phyloP scores from a whole-genome alignment of 179 eudicot species.

The Pouteria campechiana region DNA sequence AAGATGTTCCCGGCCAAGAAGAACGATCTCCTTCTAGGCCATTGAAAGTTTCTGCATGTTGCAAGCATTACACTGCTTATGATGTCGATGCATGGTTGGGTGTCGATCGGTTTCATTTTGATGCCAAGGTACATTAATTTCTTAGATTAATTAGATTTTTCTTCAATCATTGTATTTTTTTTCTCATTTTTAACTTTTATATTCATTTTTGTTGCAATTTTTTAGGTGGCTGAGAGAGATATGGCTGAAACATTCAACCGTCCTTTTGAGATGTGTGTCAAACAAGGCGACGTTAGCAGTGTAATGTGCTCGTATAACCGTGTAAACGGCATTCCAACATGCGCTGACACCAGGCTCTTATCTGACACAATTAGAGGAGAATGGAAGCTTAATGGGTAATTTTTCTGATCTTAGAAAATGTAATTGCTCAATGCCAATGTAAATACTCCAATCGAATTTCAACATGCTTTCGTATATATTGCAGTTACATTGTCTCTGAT shows the following conservation, averaged over 20 bases:
- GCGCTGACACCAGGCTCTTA: conserved; percentile 27
- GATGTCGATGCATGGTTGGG: conserved; percentile 17
- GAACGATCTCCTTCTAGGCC: conserved; percentile 5
- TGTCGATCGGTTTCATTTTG: conserved; percentile 8
- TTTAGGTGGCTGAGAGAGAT: conserved; percentile 23
- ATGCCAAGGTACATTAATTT: conserved; percentile 9
- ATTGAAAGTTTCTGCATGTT: conserved; percentile 18
- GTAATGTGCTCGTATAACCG: conserved; percentile 30
- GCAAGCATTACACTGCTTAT: conserved; percentile 23
- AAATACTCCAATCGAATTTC: no score
- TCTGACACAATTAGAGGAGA: conserved; percentile 18
- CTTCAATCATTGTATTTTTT: no score
- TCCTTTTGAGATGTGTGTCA: conserved; percentile 30
- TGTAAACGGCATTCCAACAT: conserved; percentile 29
- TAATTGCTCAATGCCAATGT: no score
- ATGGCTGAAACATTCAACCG: conserved; percentile 17
- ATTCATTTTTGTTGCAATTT: no score
- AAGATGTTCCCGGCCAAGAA: conserved; percentile 8
- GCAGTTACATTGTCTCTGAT: conserved; percentile 27
- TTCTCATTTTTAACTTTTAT: no score
- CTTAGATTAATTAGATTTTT: no score
- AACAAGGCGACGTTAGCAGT: conserved; percentile 20
- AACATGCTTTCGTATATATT: no score
- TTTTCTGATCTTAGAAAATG: no score
- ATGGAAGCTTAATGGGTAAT: conserved; percentile 33